Percentiles rank a stretch among this genome's conserved stretches.
These are phyloP conservation scores for Claviceps monticola DNA, from an alignment of 2,329 filamentous ascomycete genomes.

Conservation along the genomic window DNA sequence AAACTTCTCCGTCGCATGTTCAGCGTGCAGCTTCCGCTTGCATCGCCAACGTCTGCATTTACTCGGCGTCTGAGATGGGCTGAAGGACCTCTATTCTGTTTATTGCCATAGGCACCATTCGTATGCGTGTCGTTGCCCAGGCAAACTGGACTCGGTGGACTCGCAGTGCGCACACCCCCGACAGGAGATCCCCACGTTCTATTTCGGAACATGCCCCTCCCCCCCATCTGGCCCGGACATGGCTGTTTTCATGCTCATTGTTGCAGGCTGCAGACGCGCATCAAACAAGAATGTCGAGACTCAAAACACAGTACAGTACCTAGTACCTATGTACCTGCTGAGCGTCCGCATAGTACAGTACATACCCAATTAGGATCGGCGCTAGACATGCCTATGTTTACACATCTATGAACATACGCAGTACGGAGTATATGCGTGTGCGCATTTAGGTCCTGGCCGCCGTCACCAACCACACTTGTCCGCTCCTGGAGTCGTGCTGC, in stretches of 20 bases:
- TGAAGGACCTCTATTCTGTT: background rate
- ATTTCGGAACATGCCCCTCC: conserved; percentile 3
- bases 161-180: background rate
- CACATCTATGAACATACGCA: background rate
- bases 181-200: conserved; percentile 3
- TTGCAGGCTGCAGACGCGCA: background rate
- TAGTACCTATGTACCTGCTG: background rate
- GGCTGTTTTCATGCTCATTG: conserved; percentile 1
- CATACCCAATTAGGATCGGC: too few species aligned
- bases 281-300: background rate
- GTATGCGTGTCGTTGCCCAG: background rate
- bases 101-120: background rate
- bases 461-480: conserved; percentile 1
- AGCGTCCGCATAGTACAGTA: background rate
- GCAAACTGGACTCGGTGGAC: background rate
- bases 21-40: background rate
- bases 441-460: background rate
- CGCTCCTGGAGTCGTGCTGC: background rate
- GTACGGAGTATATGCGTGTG: background rate
- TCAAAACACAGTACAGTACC: background rate
- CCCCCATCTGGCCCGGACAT: background rate
- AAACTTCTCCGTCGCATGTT: background rate
- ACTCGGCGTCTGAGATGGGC: background rate
- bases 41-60: background rate
- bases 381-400: too few species aligned